Evolutionary conservation across 768 basidiomycete genomes (phyloP).

Genomic region (Jaapia argillacea): DNA sequence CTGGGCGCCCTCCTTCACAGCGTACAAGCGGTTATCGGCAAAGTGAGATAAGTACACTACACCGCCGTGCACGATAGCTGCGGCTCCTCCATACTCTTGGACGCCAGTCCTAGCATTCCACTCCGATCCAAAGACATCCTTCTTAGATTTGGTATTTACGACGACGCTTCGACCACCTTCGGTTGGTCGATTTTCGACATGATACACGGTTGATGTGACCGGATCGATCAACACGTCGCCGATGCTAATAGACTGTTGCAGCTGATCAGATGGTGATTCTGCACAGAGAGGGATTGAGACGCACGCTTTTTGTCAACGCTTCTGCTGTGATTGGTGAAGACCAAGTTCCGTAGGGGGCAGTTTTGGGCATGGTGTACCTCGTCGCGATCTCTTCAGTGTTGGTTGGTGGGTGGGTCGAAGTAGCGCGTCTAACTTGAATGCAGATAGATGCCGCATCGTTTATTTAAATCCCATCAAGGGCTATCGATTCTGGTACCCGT

Average conservation of each 20-base stretch:
- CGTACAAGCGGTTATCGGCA: constrained; percentile 43
- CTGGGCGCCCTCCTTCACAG: constrained; percentile 19
- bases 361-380: no score
- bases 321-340: constrained; percentile 9
- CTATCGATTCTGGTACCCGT: no score
- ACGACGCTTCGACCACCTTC: constrained; percentile 48
- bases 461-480: no score
- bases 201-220: constrained; percentile 33
- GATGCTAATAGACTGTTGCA: constrained; percentile 18
- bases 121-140: constrained; percentile 41
- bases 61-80: constrained; percentile 40
- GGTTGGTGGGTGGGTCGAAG: no score
- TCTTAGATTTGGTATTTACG: constrained; percentile 35
- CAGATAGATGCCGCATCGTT: no score
- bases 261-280: background rate
- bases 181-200: constrained; percentile 49
- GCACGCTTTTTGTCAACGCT: constrained; percentile 4
- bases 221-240: constrained; percentile 45
- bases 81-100: constrained; percentile 65
- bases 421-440: no score
- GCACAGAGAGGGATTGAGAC: background rate
- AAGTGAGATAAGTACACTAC: constrained; percentile 51
- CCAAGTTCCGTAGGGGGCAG: constrained; percentile 9
- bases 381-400: no score
- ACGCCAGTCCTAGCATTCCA: constrained; percentile 52